Evolutionary conservation across 2,329 filamentous ascomycete species (phyloP).

Genomic region (Pseudogymnoascus sp.): DNA sequence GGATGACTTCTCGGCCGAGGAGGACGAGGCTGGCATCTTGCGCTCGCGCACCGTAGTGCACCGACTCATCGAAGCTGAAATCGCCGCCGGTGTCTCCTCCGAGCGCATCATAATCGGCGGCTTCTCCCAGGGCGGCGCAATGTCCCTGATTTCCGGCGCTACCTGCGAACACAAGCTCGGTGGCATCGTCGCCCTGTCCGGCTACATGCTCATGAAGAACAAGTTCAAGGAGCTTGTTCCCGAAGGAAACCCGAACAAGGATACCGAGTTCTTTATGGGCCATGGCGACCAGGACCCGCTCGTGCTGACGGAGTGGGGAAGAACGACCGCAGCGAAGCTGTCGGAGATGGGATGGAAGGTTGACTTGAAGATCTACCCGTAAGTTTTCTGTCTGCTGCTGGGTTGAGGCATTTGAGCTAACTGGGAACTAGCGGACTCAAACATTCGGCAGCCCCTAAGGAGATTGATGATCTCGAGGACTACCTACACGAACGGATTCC

Average conservation of each 20-base stretch:
- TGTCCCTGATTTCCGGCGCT: constrained; percentile 73
- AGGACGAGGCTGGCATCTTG: constrained; percentile 69
- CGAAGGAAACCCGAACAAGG: constrained; percentile 54
- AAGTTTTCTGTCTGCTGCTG: constrained; percentile 29
- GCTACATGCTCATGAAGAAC: constrained; percentile 66
- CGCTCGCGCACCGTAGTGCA: constrained; percentile 70
- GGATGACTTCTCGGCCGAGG: constrained; percentile 38
- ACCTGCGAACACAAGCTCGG: constrained; percentile 67
- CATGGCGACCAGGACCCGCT: constrained; percentile 76
- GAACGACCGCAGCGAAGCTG: constrained; percentile 58
- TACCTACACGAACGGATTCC: constrained; percentile 45
- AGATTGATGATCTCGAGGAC: constrained; percentile 73
- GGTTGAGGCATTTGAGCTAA: constrained; percentile 2
- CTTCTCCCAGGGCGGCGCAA: constrained; percentile 81
- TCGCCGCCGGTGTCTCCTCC: constrained; percentile 71
- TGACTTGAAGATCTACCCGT: constrained; percentile 69
- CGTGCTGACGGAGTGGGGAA: constrained; percentile 62
- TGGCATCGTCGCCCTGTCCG: constrained; percentile 81
- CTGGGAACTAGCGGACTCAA: constrained; percentile 49
- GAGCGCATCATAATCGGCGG: constrained; percentile 80
- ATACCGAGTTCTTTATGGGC: constrained; percentile 80
- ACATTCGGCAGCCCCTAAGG: constrained; percentile 69
- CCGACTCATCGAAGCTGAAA: constrained; percentile 69
- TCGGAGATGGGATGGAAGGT: constrained; percentile 65
- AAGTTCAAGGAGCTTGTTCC: constrained; percentile 54